These are phyloP conservation scores for Tillandsia leiboldiana DNA, from an alignment of 176 grass and related monocot genomes.

Conservation along the genomic window DNA sequence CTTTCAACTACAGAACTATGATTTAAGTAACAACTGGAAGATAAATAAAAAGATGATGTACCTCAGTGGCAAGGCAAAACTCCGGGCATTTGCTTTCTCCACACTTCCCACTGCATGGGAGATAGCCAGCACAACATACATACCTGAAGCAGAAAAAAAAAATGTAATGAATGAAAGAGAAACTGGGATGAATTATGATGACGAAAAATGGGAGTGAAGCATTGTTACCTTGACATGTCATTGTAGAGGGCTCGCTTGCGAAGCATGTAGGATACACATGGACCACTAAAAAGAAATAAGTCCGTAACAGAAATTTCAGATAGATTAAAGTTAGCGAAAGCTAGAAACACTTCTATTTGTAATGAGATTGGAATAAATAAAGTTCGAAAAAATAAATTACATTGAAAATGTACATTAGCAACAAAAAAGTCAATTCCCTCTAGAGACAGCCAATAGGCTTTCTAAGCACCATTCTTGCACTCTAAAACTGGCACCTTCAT, in stretches of 20 bases:
- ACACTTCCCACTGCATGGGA: slow-evolving; percentile 88
- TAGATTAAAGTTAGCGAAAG: background rate
- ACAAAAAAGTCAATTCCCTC: no score
- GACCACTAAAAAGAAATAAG: slow-evolving; percentile 47
- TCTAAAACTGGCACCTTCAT: background rate
- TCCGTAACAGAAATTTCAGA: slow-evolving; percentile 2
- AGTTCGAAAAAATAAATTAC: no score
- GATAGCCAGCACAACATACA: slow-evolving; percentile 84
- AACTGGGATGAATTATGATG: background rate
- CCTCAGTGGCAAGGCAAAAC: slow-evolving; percentile 94
- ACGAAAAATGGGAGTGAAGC: background rate
- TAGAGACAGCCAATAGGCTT: no score
- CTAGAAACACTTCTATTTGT: no score
- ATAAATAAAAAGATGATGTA: slow-evolving; percentile 22
- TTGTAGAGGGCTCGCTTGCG: slow-evolving; percentile 95
- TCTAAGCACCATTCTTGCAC: no score
- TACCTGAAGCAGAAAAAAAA: slow-evolving; percentile 32
- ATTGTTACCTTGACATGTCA: slow-evolving; percentile 92
- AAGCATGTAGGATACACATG: slow-evolving; percentile 97
- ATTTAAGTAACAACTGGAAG: background rate
- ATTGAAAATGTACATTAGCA: no score
- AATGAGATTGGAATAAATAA: background rate
- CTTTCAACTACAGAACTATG: background rate
- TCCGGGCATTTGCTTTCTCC: slow-evolving; percentile 88
- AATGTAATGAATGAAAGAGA: background rate